Evolutionary conservation across 2,329 filamentous ascomycete species (phyloP).

Genomic region (Parastagonospora nodorum): DNA sequence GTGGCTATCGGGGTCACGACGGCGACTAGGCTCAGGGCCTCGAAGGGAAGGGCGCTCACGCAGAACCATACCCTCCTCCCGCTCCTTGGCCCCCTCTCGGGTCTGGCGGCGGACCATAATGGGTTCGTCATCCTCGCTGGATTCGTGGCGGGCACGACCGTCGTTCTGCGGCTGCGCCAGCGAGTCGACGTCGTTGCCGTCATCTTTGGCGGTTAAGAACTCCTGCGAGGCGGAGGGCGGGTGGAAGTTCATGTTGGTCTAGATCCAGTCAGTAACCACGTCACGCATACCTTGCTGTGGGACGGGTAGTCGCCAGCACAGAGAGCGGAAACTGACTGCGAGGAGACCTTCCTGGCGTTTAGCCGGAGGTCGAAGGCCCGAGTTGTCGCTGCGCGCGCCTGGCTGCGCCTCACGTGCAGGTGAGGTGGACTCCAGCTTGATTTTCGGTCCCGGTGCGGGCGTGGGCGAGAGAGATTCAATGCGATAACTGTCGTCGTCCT

Average conservation of each 20-base stretch:
- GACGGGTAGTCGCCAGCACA: too few species aligned
- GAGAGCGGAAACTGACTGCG: background rate
- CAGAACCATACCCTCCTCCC: background rate
- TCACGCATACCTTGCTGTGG: background rate
- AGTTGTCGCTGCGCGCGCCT: background rate
- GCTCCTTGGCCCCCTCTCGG: background rate
- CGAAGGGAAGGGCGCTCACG: background rate
- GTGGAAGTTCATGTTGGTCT: constrained; percentile 1
- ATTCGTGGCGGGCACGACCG: background rate
- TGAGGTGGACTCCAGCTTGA: background rate
- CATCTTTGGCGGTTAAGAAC: background rate
- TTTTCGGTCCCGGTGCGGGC: background rate
- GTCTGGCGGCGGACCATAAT: background rate
- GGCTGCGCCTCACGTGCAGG: background rate
- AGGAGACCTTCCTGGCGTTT: background rate
- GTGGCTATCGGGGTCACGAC: background rate
- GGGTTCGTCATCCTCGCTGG: constrained; percentile 4
- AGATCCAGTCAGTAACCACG: background rate
- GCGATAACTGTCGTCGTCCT: background rate
- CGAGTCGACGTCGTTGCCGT: background rate
- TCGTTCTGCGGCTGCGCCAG: background rate
- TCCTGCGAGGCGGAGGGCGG: background rate
- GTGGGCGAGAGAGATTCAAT: background rate
- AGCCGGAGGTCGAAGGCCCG: too few species aligned
- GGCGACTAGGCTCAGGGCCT: background rate